Evolutionary conservation across 148 eudicot species (phyloP), one percentile per base, ranked within the genome.

Genomic region (Camellia granthamiana): DNA sequence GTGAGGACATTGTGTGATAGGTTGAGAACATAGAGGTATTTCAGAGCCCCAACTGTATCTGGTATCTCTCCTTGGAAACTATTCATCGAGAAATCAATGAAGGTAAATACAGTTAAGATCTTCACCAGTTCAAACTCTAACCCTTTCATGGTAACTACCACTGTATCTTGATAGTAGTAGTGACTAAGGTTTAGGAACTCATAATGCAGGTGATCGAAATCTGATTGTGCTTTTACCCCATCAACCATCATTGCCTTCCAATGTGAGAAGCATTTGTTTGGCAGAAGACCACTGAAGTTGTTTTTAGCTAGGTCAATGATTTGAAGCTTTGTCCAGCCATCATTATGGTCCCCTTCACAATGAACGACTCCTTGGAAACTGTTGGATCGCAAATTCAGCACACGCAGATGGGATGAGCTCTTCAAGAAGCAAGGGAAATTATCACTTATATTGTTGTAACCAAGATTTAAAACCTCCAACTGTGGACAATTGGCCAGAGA

Each of bases 351-450:
- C 13, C 38, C 69, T 18, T 18, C 42, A 70, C 89, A 85, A 5
- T 12, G 21, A 59, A 87, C 8, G 42, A 68, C 41, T 72, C 90
- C 95, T 18, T 77, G 61, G 41, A 91, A 89, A 11, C 21, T 83
- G 84, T 91, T 91, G 49, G 84, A 79, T 2, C 88, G 82, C 46
- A 92, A 70, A 44, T 85, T 84, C 3, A 92, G 85, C 42, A 92
- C 92, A 2, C 86, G 85, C 80, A 93, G 77, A 15, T 63, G 44
- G 67, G 87, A 79, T 63, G 43, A 75, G n/a, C 79, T 77, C 18
- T 62, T 67, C 78, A 91, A 80, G 41, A 81, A 84, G 64, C 88
- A 89, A 9, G 95, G 97, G 62, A 84, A 91, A 5, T 58, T 80
- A 71, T 82, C 92, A 3, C 58, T 55, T 3, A 91, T 69, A 10